These are phyloP conservation scores for Phytophthora lateralis DNA, from an alignment of 352 stramenopile genomes.

Conservation along the genomic window DNA sequence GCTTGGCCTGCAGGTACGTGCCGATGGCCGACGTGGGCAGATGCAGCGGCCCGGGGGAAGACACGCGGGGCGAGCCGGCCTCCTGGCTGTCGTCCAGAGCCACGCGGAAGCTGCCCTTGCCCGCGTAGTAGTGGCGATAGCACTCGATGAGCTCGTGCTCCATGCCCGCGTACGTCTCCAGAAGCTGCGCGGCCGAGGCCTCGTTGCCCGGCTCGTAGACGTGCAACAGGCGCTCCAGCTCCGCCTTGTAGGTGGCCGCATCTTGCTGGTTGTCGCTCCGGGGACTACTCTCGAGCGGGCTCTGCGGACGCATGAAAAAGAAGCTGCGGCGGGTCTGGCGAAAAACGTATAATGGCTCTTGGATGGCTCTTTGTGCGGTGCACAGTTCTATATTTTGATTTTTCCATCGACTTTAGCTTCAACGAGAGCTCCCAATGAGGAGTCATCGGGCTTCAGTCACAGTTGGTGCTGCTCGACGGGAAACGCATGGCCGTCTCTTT, in stretches of 20 bases:
- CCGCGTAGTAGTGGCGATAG: conserved; percentile 70
- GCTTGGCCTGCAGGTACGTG: conserved; percentile 57
- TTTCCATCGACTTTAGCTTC: conserved; percentile 30
- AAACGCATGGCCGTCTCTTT: too few relatives aligned
- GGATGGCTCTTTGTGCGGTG: background rate
- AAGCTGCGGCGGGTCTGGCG: conserved; percentile 19
- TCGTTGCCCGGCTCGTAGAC: conserved; percentile 53
- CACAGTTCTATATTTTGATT: conserved; percentile 28
- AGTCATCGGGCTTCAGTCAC: background rate
- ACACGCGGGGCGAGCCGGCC: conserved; percentile 18
- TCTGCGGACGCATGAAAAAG: conserved; percentile 24
- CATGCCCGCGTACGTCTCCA: conserved; percentile 60
- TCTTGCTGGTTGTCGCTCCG: conserved; percentile 20
- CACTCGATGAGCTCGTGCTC: conserved; percentile 69
- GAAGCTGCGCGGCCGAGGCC: conserved; percentile 39
- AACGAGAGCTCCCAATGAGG: conserved; percentile 9
- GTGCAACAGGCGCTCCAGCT: conserved; percentile 53
- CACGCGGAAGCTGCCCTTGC: conserved; percentile 49
- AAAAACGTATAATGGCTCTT: conserved; percentile 25
- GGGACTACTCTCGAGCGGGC: background rate
- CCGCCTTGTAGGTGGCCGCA: conserved; percentile 13
- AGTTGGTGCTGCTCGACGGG: background rate
- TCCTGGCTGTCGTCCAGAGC: conserved; percentile 29
- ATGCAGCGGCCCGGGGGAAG: conserved; percentile 39
- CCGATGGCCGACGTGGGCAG: conserved; percentile 61